phyloP scores from a whole-genome alignment of 176 grass and related monocot species.

The Elaeis guineensis region DNA sequence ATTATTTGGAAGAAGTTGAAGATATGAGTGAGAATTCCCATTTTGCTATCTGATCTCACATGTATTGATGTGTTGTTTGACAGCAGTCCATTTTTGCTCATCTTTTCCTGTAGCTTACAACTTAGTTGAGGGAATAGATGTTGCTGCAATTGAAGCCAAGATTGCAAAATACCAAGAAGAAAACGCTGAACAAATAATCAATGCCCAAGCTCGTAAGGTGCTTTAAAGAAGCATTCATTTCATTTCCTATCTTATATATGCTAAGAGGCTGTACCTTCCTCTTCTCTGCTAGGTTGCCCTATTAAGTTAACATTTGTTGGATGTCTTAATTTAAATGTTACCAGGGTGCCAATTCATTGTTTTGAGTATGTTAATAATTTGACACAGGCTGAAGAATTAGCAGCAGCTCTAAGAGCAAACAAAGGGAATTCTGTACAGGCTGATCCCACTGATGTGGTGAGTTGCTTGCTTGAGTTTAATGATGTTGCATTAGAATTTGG shows the following conservation, averaged over 20 bases:
- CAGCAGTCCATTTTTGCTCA: neutral
- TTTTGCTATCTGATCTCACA: too few species aligned
- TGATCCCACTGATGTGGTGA: conserved; percentile 47
- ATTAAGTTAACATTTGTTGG: too few species aligned
- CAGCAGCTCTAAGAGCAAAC: conserved; percentile 62
- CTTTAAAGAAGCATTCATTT: conserved; percentile 3
- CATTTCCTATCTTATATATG: too few species aligned
- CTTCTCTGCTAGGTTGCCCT: too few species aligned
- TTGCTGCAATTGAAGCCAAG: conserved; percentile 58
- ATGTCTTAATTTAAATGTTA: too few species aligned
- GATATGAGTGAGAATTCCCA: conserved; percentile 61
- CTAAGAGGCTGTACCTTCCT: too few species aligned
- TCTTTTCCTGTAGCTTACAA: conserved; percentile 46
- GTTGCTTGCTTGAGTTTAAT: neutral
- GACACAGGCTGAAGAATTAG: conserved; percentile 87
- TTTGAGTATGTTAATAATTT: conserved; percentile 2
- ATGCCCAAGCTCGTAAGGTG: conserved; percentile 73
- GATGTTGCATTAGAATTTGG: too few species aligned
- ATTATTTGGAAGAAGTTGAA: conserved; percentile 96
- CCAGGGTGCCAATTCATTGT: neutral
- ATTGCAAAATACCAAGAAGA: conserved; percentile 74
- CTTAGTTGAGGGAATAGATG: conserved; percentile 70
- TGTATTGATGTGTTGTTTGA: too few species aligned
- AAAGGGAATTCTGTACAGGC: conserved; percentile 48
- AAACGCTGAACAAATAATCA: conserved; percentile 68